Percentiles rank a stretch among this genome's conserved stretches.
Evolutionary conservation across 2,329 filamentous ascomycete species (phyloP).

Genomic region (Penicillium sp.): DNA sequence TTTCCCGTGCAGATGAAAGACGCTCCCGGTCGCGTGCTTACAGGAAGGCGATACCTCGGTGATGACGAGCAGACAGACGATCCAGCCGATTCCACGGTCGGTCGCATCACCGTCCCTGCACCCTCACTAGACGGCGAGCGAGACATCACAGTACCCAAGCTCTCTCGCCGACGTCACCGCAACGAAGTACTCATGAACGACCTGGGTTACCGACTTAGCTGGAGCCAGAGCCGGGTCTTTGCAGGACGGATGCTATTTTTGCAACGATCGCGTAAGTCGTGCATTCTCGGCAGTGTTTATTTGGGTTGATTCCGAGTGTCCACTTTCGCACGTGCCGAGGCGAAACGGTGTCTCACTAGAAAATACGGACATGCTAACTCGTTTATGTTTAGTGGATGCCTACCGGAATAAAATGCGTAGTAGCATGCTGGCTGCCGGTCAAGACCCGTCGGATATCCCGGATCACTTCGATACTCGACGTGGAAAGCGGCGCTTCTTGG

Average conservation of each 20-base stretch:
- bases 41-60: constrained; percentile 68
- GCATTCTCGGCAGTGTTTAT: not conserved
- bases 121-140: constrained; percentile 63
- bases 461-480: constrained; percentile 85
- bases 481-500: constrained; percentile 72
- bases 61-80: constrained; percentile 57
- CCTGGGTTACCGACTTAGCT: constrained; percentile 89
- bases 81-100: constrained; percentile 34
- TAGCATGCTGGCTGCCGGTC: constrained; percentile 71
- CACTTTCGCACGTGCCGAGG: constrained; percentile 6
- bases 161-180: constrained; percentile 62
- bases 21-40: constrained; percentile 65
- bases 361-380: not conserved
- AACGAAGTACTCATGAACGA: constrained; percentile 93
- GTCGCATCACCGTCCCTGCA: constrained; percentile 54
- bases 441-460: constrained; percentile 67
- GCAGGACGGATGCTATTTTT: constrained; percentile 79
- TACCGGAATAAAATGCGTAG: constrained; percentile 88
- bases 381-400: constrained; percentile 64
- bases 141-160: constrained; percentile 69
- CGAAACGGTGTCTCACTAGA: constrained; percentile 5
- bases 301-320: not conserved
- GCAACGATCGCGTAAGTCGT: constrained; percentile 74
- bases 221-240: constrained; percentile 91
- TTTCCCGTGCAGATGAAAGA: constrained; percentile 91